Evolutionary conservation across 768 basidiomycete species (phyloP).

Genomic region (Megacollybia marginata): DNA sequence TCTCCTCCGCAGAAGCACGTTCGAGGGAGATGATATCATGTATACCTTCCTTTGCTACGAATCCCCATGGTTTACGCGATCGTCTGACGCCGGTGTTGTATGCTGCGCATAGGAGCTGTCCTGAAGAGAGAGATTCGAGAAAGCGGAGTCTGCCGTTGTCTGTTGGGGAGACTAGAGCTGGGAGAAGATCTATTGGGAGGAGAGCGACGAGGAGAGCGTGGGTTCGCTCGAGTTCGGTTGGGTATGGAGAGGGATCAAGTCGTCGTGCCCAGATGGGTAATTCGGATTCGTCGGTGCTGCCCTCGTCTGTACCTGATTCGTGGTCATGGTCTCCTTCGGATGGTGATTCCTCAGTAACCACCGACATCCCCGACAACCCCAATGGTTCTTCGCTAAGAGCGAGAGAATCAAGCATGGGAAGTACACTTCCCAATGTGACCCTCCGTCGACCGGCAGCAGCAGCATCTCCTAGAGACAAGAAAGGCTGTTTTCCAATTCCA

Average conservation of each 20-base stretch:
- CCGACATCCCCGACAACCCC: slow-evolving; percentile 39
- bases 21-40: slow-evolving; percentile 75
- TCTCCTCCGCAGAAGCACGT: slow-evolving; percentile 31
- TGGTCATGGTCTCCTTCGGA: too few species aligned
- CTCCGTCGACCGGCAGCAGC: too few species aligned
- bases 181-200: slow-evolving; percentile 50
- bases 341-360: slow-evolving; percentile 23
- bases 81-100: slow-evolving; percentile 78
- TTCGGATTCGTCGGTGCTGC: slow-evolving; percentile 53
- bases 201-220: slow-evolving; percentile 54
- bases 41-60: slow-evolving; percentile 66
- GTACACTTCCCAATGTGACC: too few species aligned
- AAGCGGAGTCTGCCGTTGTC: slow-evolving; percentile 28
- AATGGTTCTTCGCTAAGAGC: slow-evolving; percentile 41
- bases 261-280: slow-evolving; percentile 79
- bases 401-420: too few species aligned
- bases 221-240: slow-evolving; percentile 51
- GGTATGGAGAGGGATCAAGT: slow-evolving; percentile 40
- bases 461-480: too few species aligned
- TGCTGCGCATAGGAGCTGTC: slow-evolving; percentile 71
- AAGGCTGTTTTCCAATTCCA: slow-evolving; percentile 28
- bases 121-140: slow-evolving; percentile 57
- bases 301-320: too few species aligned
- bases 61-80: slow-evolving; percentile 84
- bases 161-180: slow-evolving; percentile 22